Conservation (phyloP, 768 basidiomycete species). For the Coprinopsis cinerea region DNA sequence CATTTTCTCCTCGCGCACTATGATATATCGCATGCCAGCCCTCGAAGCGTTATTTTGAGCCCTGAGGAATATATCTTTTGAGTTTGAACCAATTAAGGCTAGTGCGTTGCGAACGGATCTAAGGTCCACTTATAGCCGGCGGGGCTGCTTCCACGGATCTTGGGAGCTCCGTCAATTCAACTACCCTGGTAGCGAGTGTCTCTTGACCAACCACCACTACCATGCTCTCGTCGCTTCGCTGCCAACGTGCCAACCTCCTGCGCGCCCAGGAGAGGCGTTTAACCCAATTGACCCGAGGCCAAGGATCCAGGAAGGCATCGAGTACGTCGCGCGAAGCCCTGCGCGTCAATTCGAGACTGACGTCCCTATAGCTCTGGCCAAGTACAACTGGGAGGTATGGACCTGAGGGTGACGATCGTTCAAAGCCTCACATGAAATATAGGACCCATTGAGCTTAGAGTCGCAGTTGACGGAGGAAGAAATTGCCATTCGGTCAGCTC, state of each 20-base stretch:
- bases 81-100: no score
- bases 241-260: neutral
- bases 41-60: no score
- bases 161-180: no score
- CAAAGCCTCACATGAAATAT: neutral
- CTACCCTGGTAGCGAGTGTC: neutral
- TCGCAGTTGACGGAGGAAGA: slow-evolving; percentile 86
- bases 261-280: neutral
- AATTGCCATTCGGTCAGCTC: slow-evolving; percentile 69
- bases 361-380: slow-evolving; percentile 27
- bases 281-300: neutral
- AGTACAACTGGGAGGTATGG: slow-evolving; percentile 41
- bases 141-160: no score
- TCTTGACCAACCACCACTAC: neutral
- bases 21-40: neutral
- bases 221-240: neutral
- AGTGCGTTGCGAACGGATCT: no score
- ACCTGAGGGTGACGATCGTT: no score
- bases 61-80: no score
- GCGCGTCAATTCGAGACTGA: neutral
- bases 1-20: neutral
- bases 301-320: neutral
- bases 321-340: slow-evolving; percentile 2
- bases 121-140: no score
- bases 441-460: slow-evolving; percentile 85